Conservation (phyloP, 768 basidiomycete genomes). For the Naganishia friedmannii region DNA sequence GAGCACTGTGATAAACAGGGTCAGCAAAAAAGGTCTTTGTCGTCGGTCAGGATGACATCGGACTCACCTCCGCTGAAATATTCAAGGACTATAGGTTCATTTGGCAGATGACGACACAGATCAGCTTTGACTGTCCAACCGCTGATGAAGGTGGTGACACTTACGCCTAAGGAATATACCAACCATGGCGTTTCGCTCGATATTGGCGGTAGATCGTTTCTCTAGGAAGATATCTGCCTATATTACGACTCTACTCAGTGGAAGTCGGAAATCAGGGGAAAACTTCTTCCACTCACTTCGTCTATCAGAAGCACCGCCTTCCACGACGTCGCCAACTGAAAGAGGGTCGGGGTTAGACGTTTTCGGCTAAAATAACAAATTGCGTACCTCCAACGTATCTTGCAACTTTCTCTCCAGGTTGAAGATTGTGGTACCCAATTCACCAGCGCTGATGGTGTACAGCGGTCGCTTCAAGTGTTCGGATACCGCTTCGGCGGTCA, state of each 20-base stretch:
- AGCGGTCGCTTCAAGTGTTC: background rate
- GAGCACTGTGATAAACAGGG: background rate
- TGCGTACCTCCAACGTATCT: conserved; percentile 1
- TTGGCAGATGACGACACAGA: background rate
- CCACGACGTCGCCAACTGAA: background rate
- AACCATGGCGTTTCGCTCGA: background rate
- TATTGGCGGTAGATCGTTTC: conserved; percentile 1
- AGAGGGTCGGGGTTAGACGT: background rate
- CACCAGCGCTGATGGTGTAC: background rate
- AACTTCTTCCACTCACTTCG: background rate
- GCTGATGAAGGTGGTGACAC: background rate
- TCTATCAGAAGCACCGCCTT: background rate
- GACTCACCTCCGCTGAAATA: conserved; percentile 1
- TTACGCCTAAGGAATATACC: background rate
- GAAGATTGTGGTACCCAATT: background rate
- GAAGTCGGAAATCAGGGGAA: background rate
- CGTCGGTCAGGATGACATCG: background rate
- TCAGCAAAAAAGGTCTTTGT: background rate
- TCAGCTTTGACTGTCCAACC: background rate
- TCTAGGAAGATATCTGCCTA: background rate
- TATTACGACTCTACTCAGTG: background rate
- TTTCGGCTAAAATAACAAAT: background rate
- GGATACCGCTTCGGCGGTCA: background rate
- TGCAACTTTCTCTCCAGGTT: background rate
- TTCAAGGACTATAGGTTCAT: background rate